Conservation (phyloP, 2,329 filamentous ascomycete genomes). For the Calonectria multiphialidica region DNA sequence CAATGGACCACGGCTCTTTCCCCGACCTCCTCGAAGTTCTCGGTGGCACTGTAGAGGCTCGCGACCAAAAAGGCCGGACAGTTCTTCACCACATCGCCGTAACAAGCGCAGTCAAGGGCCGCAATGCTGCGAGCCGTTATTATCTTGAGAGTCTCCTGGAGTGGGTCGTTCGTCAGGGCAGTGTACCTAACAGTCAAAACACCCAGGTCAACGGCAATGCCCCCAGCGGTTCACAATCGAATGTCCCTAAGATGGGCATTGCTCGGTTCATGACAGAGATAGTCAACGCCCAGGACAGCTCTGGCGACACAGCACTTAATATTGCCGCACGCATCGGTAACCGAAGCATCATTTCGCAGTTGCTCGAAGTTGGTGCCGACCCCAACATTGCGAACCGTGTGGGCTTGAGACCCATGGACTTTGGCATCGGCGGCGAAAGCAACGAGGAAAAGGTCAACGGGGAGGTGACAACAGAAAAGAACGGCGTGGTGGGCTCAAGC, state of each 20-base stretch:
- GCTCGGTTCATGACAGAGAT: slow-evolving; percentile 97
- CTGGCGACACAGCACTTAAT: slow-evolving; percentile 94
- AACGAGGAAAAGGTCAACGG: slow-evolving; percentile 59
- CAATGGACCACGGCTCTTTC: slow-evolving; percentile 90
- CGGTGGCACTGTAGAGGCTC: slow-evolving; percentile 88
- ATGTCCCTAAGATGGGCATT: slow-evolving; percentile 80
- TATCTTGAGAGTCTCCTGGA: slow-evolving; percentile 95
- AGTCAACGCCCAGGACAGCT: slow-evolving; percentile 94
- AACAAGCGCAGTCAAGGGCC: slow-evolving; percentile 93
- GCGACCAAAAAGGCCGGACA: slow-evolving; percentile 89
- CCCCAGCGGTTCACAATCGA: slow-evolving; percentile 55
- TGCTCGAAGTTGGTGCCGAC: slow-evolving; percentile 94
- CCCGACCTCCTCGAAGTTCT: slow-evolving; percentile 91
- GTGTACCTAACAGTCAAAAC: slow-evolving; percentile 67
- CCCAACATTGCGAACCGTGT: slow-evolving; percentile 92
- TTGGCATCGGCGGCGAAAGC: slow-evolving; percentile 84
- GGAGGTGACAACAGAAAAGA: slow-evolving; percentile 57
- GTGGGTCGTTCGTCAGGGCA: slow-evolving; percentile 91
- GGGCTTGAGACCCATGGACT: slow-evolving; percentile 90
- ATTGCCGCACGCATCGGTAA: slow-evolving; percentile 94
- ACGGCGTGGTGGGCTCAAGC: slow-evolving; percentile 57
- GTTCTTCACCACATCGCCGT: slow-evolving; percentile 97
- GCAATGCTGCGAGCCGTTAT: slow-evolving; percentile 91
- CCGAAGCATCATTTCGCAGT: slow-evolving; percentile 93
- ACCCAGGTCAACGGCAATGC: slow-evolving; percentile 47